These are phyloP conservation scores for Trichophyton equinum DNA, from an alignment of 2,329 filamentous ascomycete species.

Conservation along the genomic window DNA sequence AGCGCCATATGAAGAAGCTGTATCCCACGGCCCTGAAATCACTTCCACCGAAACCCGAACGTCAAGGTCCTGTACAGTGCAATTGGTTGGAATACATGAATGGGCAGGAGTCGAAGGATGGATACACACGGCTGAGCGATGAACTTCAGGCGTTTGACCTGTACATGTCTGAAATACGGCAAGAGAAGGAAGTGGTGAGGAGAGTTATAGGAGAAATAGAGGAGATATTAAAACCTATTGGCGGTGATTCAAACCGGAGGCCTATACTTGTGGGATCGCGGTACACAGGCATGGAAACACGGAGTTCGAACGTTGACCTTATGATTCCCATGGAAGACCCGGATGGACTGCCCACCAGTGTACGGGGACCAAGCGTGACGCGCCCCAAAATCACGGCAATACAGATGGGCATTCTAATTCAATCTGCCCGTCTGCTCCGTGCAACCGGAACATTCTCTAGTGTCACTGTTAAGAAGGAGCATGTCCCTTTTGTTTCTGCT, in stretches of 20 bases:
- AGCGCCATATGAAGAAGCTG: neutral
- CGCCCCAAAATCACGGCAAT: constrained; percentile 21
- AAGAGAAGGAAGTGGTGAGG: constrained; percentile 28
- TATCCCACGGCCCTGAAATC: neutral
- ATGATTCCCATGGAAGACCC: constrained; percentile 23
- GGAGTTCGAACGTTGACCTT: constrained; percentile 45
- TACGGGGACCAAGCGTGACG: constrained; percentile 24
- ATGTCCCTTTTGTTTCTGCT: constrained; percentile 23
- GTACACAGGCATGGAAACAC: constrained; percentile 39
- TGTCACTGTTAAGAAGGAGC: constrained; percentile 17
- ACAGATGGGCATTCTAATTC: constrained; percentile 17
- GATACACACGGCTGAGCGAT: constrained; percentile 24
- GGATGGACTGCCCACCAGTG: constrained; percentile 6
- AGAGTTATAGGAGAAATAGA: constrained; percentile 20
- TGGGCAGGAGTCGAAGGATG: constrained; percentile 11
- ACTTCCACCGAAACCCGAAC: neutral
- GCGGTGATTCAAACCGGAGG: constrained; percentile 15
- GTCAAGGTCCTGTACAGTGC: constrained; percentile 11
- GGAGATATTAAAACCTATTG: constrained; percentile 18
- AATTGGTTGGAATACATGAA: constrained; percentile 26
- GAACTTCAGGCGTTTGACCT: constrained; percentile 37
- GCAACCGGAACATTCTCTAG: constrained; percentile 15
- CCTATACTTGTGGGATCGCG: constrained; percentile 43
- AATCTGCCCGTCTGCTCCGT: constrained; percentile 17
- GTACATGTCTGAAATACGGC: constrained; percentile 33